Conservation (phyloP, 345 rosid species). For the Rubroshorea leprosula region DNA sequence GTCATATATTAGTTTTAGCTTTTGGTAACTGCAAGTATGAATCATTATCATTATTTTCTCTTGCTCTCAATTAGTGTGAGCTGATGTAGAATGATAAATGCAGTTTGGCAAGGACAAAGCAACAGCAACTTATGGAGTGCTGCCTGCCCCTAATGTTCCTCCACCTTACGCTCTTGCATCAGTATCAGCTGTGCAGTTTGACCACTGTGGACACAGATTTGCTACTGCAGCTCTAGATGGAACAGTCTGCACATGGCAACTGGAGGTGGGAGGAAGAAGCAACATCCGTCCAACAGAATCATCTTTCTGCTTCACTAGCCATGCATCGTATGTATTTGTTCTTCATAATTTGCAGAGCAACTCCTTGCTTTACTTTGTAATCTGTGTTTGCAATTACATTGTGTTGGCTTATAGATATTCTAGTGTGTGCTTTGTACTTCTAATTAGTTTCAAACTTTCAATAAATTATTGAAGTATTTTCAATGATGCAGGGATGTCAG, state of each 20-base stretch:
- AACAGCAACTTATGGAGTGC: slow-evolving; percentile 84
- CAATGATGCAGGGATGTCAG: slow-evolving; percentile 70
- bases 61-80: background rate
- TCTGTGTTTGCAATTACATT: slow-evolving; percentile 4
- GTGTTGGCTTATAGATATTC: too few species aligned
- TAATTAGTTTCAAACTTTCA: too few species aligned
- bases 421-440: too few species aligned
- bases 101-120: slow-evolving; percentile 84
- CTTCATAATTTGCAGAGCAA: slow-evolving; percentile 6
- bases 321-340: slow-evolving; percentile 62
- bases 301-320: slow-evolving; percentile 78
- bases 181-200: slow-evolving; percentile 74
- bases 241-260: slow-evolving; percentile 89
- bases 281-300: slow-evolving; percentile 76
- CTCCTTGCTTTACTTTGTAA: slow-evolving; percentile 9
- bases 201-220: slow-evolving; percentile 86
- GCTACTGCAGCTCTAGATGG: slow-evolving; percentile 86
- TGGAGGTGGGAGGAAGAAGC: slow-evolving; percentile 92
- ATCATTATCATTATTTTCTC: slow-evolving; percentile 6
- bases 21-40: slow-evolving; percentile 6
- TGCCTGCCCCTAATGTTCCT: slow-evolving; percentile 79
- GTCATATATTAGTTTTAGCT: background rate
- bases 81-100: slow-evolving; percentile 28
- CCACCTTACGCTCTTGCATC: slow-evolving; percentile 92
- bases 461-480: background rate